Percentiles rank a stretch among this genome's conserved stretches.
Evolutionary conservation across 345 rosid species (phyloP).

Genomic region (Rhizophora apiculata): DNA sequence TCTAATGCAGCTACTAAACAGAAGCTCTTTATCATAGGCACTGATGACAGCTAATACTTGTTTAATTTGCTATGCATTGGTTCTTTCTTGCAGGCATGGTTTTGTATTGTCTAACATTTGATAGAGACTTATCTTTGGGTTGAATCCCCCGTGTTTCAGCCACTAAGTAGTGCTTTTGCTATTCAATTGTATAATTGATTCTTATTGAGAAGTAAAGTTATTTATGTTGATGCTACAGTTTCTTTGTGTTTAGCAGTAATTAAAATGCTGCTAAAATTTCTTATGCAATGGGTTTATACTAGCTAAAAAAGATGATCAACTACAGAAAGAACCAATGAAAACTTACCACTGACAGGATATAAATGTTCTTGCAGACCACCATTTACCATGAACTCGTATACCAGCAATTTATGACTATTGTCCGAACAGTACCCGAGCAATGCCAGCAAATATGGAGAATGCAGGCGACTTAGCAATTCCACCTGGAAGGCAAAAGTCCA

Average conservation of each 20-base stretch:
- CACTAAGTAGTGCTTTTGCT: neutral
- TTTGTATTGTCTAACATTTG: neutral
- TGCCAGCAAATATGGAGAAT: conserved; percentile 31
- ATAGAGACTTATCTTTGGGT: neutral
- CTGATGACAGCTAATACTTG: neutral
- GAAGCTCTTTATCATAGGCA: neutral
- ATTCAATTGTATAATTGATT: neutral
- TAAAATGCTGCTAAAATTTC: neutral
- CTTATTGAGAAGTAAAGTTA: neutral
- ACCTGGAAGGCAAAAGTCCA: conserved; percentile 33
- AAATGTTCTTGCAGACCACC: conserved; percentile 79
- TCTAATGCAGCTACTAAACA: neutral
- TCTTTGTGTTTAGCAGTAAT: neutral
- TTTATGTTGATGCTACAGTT: neutral
- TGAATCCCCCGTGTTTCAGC: neutral
- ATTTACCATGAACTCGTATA: conserved; percentile 34
- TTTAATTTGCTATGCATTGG: neutral
- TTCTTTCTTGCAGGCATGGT: neutral
- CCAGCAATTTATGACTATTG: conserved; percentile 21
- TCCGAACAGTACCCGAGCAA: conserved; percentile 32
- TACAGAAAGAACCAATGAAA: neutral
- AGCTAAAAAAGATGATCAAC: neutral
- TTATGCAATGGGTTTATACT: neutral
- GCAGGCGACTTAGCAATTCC: conserved; percentile 64
- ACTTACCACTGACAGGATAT: conserved; percentile 62